These are phyloP conservation scores for Suillus brevipes DNA, from an alignment of 768 basidiomycete species.

Conservation along the genomic window DNA sequence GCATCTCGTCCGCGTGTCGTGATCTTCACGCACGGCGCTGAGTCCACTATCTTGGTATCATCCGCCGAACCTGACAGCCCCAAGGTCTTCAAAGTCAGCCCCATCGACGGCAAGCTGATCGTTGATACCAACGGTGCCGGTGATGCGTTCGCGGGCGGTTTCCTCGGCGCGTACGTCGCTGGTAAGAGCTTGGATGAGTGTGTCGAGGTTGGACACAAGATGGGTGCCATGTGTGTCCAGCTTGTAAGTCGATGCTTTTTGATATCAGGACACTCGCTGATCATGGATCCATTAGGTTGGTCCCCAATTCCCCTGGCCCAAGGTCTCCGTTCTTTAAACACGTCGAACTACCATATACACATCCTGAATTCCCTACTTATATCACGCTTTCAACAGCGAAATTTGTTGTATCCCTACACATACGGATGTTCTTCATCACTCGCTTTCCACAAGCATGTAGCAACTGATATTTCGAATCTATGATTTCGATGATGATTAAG, in stretches of 20 bases:
- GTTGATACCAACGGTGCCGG: slow-evolving; percentile 99
- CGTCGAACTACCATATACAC: background rate
- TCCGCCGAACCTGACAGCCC: slow-evolving; percentile 53
- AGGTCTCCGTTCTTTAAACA: slow-evolving; percentile 44
- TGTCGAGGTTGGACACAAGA: slow-evolving; percentile 82
- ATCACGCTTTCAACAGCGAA: slow-evolving; percentile 42
- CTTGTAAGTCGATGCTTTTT: slow-evolving; percentile 47
- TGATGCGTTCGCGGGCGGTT: slow-evolving; percentile 96
- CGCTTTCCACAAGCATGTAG: slow-evolving; percentile 41
- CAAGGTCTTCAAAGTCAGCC: slow-evolving; percentile 58
- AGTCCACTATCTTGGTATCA: slow-evolving; percentile 75
- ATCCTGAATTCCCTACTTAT: slow-evolving; percentile 10
- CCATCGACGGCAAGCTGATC: slow-evolving; percentile 62
- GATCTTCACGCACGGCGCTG: slow-evolving; percentile 87
- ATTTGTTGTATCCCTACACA: slow-evolving; percentile 25
- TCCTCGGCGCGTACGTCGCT: slow-evolving; percentile 80
- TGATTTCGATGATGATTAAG: slow-evolving; percentile 7
- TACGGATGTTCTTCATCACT: slow-evolving; percentile 21
- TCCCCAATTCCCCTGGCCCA: slow-evolving; percentile 58
- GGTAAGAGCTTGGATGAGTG: slow-evolving; percentile 79
- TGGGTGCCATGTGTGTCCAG: slow-evolving; percentile 84
- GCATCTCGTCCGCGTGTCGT: slow-evolving; percentile 74
- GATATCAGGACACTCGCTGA: slow-evolving; percentile 1
- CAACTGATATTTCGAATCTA: slow-evolving; percentile 12
- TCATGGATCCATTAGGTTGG: slow-evolving; percentile 42